A percentile compares a stretch with the other conserved stretches of the same genome.
Conservation (phyloP, 768 basidiomycete species). For the Phaeotremella fagi region DNA sequence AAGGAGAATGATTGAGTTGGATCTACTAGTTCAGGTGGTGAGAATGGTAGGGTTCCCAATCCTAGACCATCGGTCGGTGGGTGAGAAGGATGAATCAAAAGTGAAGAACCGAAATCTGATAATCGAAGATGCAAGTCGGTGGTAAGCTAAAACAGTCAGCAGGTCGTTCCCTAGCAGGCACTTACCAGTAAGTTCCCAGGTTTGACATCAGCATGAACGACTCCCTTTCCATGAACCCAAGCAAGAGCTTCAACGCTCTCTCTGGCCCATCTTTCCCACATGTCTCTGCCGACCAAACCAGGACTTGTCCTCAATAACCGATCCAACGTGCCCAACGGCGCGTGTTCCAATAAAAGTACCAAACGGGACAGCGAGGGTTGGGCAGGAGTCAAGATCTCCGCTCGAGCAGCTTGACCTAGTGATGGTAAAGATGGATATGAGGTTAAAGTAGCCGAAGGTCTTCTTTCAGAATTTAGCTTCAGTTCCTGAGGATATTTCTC, state of each 20-base stretch:
- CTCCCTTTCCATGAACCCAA: constrained; percentile 48
- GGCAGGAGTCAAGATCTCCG: background rate
- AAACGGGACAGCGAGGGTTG: constrained; percentile 21
- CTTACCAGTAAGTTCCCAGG: constrained; percentile 48
- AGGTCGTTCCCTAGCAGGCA: constrained; percentile 4
- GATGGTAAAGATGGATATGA: constrained; percentile 32
- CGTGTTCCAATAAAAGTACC: constrained; percentile 43
- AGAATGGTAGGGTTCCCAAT: constrained; percentile 51
- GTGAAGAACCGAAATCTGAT: constrained; percentile 51
- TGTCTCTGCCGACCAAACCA: constrained; percentile 25
- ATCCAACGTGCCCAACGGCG: constrained; percentile 40
- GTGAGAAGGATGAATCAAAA: constrained; percentile 43
- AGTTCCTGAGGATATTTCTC: background rate
- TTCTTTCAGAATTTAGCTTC: background rate
- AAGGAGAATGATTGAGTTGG: constrained; percentile 48
- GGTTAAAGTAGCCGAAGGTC: constrained; percentile 4
- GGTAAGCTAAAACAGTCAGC: constrained; percentile 24
- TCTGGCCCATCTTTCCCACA: constrained; percentile 47
- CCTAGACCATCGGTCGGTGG: constrained; percentile 49
- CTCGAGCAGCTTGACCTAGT: constrained; percentile 12
- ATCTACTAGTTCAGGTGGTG: constrained; percentile 51
- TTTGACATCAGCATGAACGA: constrained; percentile 53
- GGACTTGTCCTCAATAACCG: constrained; percentile 38
- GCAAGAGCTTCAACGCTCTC: constrained; percentile 44
- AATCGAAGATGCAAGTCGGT: constrained; percentile 44